Percentiles rank a stretch among this genome's conserved stretches.
These are phyloP conservation scores for Suillus bovinus DNA, from an alignment of 768 basidiomycete species.

Conservation along the genomic window DNA sequence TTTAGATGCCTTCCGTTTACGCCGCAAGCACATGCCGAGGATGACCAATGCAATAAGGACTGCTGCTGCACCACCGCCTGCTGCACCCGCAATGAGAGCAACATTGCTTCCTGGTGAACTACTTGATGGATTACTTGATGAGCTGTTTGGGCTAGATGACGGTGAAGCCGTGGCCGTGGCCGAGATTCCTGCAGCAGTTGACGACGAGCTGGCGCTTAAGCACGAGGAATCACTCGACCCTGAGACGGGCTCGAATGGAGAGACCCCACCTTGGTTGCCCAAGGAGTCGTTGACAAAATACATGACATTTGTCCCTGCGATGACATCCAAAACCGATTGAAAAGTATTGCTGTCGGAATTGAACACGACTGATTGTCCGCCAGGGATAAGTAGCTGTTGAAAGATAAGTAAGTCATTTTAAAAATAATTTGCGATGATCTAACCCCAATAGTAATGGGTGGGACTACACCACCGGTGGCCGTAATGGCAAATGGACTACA, in stretches of 20 bases:
- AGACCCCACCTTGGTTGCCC: background rate
- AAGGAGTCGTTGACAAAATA: background rate
- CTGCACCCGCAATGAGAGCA: background rate
- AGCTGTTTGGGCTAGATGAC: too few relatives aligned
- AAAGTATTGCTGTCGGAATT: background rate
- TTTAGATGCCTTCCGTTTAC: background rate
- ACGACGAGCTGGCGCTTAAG: background rate
- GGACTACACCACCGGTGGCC: background rate
- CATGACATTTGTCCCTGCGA: background rate
- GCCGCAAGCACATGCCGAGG: background rate
- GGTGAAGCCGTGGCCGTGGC: too few relatives aligned
- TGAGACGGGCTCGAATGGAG: background rate
- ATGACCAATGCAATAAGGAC: background rate
- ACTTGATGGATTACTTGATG: too few relatives aligned
- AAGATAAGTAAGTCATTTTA: background rate
- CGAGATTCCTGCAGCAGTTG: background rate
- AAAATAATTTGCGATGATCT: background rate
- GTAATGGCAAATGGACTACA: background rate
- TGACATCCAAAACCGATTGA: background rate
- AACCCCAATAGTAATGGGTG: background rate
- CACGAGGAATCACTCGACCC: background rate
- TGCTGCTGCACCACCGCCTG: too few relatives aligned
- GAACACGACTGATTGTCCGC: background rate
- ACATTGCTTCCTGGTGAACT: background rate
- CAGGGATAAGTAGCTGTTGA: background rate